Evolutionary conservation across 345 rosid genomes (phyloP).

Genomic region (Citrus glauca): DNA sequence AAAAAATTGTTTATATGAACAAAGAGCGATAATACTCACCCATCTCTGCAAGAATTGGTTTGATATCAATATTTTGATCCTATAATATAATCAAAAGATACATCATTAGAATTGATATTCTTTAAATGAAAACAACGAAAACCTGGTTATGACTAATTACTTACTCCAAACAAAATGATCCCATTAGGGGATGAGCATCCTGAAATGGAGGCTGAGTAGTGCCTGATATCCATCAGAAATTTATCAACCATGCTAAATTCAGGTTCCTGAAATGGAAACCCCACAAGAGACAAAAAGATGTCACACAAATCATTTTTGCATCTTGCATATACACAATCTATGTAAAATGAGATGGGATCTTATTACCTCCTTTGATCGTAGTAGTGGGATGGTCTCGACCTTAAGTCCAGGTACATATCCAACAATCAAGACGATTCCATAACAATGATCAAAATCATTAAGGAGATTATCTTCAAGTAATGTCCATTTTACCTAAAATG

Average conservation of each 20-base stretch:
- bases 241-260: conserved; percentile 16
- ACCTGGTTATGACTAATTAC: conserved; percentile 2
- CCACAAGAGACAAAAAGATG: neutral
- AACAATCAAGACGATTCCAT: conserved; percentile 40
- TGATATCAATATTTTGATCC: conserved; percentile 27
- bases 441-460: neutral
- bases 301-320: too few species aligned
- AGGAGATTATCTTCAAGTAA: neutral
- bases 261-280: conserved; percentile 15
- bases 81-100: conserved; percentile 14
- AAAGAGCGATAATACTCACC: conserved; percentile 17
- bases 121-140: neutral
- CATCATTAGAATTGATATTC: neutral
- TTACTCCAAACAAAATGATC: conserved; percentile 44
- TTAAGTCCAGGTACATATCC: conserved; percentile 48
- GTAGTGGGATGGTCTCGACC: conserved; percentile 26
- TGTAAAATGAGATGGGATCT: neutral
- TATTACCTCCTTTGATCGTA: conserved; percentile 24
- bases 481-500: conserved; percentile 21
- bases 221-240: conserved; percentile 29
- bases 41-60: conserved; percentile 30
- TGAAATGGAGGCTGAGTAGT: conserved; percentile 25
- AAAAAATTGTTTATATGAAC: neutral
- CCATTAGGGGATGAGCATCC: conserved; percentile 26
- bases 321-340: neutral